These are phyloP conservation scores for Aspergillus caelatus DNA, from an alignment of 2,329 filamentous ascomycete genomes.

Conservation along the genomic window DNA sequence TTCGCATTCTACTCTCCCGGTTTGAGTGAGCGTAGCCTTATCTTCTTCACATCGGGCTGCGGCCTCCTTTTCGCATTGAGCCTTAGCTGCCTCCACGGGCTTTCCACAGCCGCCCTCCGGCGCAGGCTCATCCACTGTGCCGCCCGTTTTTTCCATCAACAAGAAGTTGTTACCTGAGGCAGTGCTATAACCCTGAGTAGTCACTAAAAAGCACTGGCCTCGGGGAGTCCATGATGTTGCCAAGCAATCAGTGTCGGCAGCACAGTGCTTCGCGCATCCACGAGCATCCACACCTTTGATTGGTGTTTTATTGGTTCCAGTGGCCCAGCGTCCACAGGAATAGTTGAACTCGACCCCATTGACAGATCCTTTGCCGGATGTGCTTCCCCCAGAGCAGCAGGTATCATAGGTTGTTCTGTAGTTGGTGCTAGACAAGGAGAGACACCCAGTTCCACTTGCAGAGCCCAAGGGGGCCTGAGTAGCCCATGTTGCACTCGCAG, in stretches of 20 bases:
- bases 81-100: neutral
- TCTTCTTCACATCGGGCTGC: neutral
- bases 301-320: neutral
- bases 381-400: neutral
- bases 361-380: neutral
- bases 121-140: neutral
- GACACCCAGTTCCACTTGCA: neutral
- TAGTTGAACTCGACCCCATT: neutral
- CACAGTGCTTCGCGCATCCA: neutral
- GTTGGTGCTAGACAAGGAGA: neutral
- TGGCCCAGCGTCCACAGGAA: neutral
- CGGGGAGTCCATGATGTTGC: neutral
- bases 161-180: neutral
- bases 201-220: neutral
- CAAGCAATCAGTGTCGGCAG: neutral
- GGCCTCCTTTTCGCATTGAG: neutral
- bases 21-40: neutral
- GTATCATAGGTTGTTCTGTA: neutral
- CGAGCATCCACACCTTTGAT: neutral
- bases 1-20: neutral
- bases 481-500: neutral
- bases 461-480: neutral
- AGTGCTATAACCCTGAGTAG: neutral
- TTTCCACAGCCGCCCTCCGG: neutral
- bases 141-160: neutral